Conservation (phyloP, 495 filamentous ascomycete genomes). For the Penicillium desertorum region DNA sequence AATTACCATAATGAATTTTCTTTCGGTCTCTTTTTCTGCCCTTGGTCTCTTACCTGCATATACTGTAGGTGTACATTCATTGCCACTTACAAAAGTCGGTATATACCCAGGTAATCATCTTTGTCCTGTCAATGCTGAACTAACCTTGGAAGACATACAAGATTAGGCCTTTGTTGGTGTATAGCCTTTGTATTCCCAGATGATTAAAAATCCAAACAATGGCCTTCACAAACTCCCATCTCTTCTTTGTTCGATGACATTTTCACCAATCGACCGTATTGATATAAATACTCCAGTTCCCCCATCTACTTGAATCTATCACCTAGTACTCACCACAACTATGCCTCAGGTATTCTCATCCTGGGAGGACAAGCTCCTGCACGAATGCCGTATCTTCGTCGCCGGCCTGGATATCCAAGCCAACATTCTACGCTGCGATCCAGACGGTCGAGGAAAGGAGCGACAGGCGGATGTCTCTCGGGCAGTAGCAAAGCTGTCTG, state of each 20-base stretch:
- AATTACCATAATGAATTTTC: conserved; percentile 7
- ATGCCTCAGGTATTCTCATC: neutral
- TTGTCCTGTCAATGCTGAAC: neutral
- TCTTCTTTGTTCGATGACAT: neutral
- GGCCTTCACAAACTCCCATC: too few relatives aligned
- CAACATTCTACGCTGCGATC: neutral
- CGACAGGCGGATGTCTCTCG: neutral
- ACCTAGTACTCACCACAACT: neutral
- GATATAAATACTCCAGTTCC: neutral
- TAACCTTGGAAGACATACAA: neutral
- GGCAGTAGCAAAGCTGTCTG: neutral
- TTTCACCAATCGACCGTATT: too few relatives aligned
- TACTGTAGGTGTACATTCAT: neutral
- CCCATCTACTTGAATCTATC: neutral
- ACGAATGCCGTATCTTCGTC: neutral
- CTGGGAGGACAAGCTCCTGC: neutral
- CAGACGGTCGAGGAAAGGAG: neutral
- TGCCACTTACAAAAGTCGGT: neutral
- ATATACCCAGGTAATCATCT: neutral
- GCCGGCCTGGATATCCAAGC: neutral
- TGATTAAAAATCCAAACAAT: neutral
- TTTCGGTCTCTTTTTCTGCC: neutral
- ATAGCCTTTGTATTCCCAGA: neutral
- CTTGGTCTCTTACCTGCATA: neutral
- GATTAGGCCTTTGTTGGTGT: neutral